These are phyloP conservation scores for Carallia pectinifolia DNA, from an alignment of 345 rosid species.

Conservation along the genomic window DNA sequence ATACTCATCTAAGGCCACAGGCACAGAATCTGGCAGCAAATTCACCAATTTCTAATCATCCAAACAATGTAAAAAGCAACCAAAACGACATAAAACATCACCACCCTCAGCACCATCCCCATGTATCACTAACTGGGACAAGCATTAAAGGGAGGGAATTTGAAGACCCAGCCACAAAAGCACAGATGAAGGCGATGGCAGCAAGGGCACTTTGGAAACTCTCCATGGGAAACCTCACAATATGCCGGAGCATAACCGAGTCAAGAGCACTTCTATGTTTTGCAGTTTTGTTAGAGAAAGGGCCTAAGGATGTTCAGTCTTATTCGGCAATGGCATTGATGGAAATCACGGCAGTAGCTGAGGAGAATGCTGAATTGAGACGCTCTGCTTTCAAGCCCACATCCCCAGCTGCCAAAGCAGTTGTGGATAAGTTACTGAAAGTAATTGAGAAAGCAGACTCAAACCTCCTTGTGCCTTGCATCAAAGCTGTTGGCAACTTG, in stretches of 20 bases:
- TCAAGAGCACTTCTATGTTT: slow-evolving; percentile 32
- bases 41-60: background rate
- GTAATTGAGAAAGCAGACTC: slow-evolving; percentile 21
- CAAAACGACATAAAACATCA: slow-evolving; percentile 6
- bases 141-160: slow-evolving; percentile 34
- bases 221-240: slow-evolving; percentile 15
- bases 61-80: slow-evolving; percentile 1
- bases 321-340: slow-evolving; percentile 32
- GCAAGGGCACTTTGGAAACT: slow-evolving; percentile 34
- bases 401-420: slow-evolving; percentile 27
- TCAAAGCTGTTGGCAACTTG: slow-evolving; percentile 23
- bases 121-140: slow-evolving; percentile 23
- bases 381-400: slow-evolving; percentile 34
- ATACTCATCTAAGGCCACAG: background rate
- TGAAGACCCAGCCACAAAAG: slow-evolving; percentile 28
- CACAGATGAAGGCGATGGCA: slow-evolving; percentile 36
- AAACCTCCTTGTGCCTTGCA: slow-evolving; percentile 25
- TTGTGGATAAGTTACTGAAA: slow-evolving; percentile 25
- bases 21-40: background rate
- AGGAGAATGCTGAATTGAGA: slow-evolving; percentile 23
- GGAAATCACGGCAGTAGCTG: slow-evolving; percentile 35
- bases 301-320: slow-evolving; percentile 26
- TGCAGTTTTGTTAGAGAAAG: slow-evolving; percentile 27
- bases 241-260: slow-evolving; percentile 29
- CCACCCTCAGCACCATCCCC: background rate